These are phyloP conservation scores for Eremochloa ophiuroides DNA, from an alignment of 176 grass and related monocot genomes.

Conservation along the genomic window DNA sequence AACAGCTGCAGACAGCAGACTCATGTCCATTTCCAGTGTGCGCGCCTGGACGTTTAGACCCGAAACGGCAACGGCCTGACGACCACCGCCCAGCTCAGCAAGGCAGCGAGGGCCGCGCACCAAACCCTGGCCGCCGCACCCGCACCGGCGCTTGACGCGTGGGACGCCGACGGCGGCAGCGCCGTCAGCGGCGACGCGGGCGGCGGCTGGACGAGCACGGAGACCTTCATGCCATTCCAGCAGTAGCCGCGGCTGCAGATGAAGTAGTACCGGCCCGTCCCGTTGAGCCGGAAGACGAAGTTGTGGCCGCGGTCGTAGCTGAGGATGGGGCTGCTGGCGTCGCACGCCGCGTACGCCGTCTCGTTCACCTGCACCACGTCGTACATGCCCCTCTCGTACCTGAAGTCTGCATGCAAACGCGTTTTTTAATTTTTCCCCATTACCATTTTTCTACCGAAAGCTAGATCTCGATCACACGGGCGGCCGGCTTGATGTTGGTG, in stretches of 20 bases:
- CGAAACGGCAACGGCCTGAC: neutral
- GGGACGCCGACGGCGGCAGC: neutral
- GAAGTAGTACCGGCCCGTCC: constrained; percentile 59
- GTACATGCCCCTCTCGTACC: constrained; percentile 42
- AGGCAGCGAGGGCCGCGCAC: neutral
- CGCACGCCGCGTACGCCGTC: constrained; percentile 50
- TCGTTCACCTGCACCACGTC: constrained; percentile 72
- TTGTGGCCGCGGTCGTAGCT: constrained; percentile 46
- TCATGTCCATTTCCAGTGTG: neutral
- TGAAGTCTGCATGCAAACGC: constrained; percentile 41
- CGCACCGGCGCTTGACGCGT: neutral
- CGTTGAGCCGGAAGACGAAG: constrained; percentile 56
- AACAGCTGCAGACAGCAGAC: neutral
- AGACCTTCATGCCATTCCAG: constrained; percentile 67
- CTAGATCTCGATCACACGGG: neutral
- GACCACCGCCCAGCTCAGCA: neutral
- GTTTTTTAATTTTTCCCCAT: neutral
- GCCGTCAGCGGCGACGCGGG: neutral
- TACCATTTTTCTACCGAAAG: neutral
- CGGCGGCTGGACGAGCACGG: constrained; percentile 36
- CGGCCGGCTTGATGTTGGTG: neutral
- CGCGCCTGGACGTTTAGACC: neutral
- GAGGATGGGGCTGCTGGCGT: constrained; percentile 38
- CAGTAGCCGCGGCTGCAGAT: constrained; percentile 78
- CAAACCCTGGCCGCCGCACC: neutral